Evolutionary conservation across 768 basidiomycete species (phyloP).

Genomic region (Trametes elegans): DNA sequence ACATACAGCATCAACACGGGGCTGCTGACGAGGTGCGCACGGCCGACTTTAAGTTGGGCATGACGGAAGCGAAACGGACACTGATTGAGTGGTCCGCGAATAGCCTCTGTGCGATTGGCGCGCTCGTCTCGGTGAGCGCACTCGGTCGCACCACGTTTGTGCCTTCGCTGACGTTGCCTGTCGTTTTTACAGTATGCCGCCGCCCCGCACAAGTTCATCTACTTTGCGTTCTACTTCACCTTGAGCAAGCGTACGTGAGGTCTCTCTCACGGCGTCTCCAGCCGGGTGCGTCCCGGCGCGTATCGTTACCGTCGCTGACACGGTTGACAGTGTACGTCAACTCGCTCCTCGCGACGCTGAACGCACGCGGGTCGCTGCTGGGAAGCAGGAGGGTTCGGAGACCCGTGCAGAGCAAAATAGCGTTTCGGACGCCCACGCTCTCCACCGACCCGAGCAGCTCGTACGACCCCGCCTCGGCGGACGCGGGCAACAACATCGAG

Average conservation of each 20-base stretch:
- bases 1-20: conserved; percentile 21
- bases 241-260: conserved; percentile 17
- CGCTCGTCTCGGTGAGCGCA: conserved; percentile 14
- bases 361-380: conserved; percentile 18
- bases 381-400: neutral
- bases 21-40: conserved; percentile 16
- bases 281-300: too few species aligned
- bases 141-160: too few species aligned
- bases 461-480: neutral
- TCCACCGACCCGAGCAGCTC: conserved; percentile 5
- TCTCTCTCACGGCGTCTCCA: neutral
- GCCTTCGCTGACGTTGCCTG: neutral
- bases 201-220: conserved; percentile 14
- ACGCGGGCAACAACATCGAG: conserved; percentile 1
- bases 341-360: conserved; percentile 22
- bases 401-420: neutral
- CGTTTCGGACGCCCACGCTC: conserved; percentile 5
- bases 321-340: conserved; percentile 19
- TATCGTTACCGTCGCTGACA: neutral
- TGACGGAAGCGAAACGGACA: too few species aligned
- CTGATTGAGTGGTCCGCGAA: too few species aligned
- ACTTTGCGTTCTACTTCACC: conserved; percentile 22
- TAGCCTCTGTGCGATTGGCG: conserved; percentile 17
- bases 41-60: neutral
- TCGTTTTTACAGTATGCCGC: conserved; percentile 3